phyloP scores from a whole-genome alignment of 108 stramenopile genomes.

The Skeletonema costatum region DNA sequence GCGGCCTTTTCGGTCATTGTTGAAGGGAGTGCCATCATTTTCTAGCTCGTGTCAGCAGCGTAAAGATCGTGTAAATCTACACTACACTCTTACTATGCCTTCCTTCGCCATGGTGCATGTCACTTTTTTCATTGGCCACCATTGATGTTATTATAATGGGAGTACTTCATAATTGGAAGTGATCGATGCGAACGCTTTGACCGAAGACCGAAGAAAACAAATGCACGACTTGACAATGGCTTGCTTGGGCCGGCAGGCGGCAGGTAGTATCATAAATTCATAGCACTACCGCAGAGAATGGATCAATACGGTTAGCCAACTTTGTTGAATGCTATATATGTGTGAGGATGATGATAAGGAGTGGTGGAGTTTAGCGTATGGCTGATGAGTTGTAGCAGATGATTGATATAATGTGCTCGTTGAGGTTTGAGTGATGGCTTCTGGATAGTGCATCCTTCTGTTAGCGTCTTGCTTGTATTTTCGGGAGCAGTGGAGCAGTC shows the following conservation, averaged over 20 bases:
- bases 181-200: too few species aligned
- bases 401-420: neutral
- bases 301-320: neutral
- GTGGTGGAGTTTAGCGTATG: neutral
- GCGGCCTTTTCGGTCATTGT: neutral
- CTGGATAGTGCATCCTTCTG: neutral
- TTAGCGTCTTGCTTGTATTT: neutral
- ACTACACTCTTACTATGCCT: too few species aligned
- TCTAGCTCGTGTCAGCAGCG: neutral
- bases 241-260: too few species aligned
- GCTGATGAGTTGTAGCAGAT: neutral
- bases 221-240: too few species aligned
- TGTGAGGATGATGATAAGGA: neutral
- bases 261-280: too few species aligned
- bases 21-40: neutral
- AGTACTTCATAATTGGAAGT: too few species aligned
- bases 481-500: neutral
- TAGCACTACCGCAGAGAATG: neutral
- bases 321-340: neutral
- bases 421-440: neutral
- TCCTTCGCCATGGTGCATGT: too few species aligned
- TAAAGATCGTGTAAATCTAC: too few species aligned
- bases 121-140: too few species aligned
- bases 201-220: too few species aligned
- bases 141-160: too few species aligned